Evolutionary conservation across 805 yeast genomes (phyloP).

Genomic region (Schwanniomyces occidentalis): DNA sequence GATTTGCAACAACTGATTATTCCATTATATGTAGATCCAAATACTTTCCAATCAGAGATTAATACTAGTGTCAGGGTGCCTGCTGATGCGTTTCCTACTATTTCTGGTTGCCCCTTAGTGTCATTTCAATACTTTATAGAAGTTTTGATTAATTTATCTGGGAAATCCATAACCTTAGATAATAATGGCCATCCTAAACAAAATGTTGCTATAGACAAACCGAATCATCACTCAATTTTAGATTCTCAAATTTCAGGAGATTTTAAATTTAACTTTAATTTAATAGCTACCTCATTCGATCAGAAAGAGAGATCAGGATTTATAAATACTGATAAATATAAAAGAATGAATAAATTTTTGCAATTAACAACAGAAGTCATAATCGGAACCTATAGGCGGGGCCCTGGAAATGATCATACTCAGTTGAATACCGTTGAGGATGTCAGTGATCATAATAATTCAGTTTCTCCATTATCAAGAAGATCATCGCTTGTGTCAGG

Average conservation of each 20-base stretch:
- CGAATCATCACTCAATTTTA: conserved; percentile 12
- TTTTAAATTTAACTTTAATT: conserved; percentile 27
- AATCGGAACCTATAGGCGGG: conserved; percentile 73
- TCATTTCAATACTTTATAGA: conserved; percentile 85
- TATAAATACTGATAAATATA: conserved; percentile 78
- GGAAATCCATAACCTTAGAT: conserved; percentile 44
- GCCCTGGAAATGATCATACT: conserved; percentile 10
- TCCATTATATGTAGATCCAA: conserved; percentile 78
- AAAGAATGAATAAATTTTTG: conserved; percentile 72
- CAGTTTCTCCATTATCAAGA: conserved; percentile 10
- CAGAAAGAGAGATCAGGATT: conserved; percentile 43
- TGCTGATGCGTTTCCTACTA: conserved; percentile 83
- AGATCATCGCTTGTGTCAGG: conserved; percentile 10
- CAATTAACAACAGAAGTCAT: conserved; percentile 80
- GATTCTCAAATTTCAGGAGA: conserved; percentile 9
- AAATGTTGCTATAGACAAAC: conserved; percentile 2
- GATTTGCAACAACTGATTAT: conserved; percentile 76
- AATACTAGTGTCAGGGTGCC: conserved; percentile 72
- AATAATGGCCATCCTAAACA: conserved; percentile 13
- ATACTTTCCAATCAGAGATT: conserved; percentile 53
- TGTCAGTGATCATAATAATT: conserved; percentile 10
- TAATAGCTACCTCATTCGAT: conserved; percentile 16
- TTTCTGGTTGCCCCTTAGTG: conserved; percentile 66
- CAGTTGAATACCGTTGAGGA: not conserved
- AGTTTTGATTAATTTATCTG: conserved; percentile 77